Base-by-base conservation (phyloP, 495 filamentous ascomycete species). In the Pseudotulostoma volvatum region DNA sequence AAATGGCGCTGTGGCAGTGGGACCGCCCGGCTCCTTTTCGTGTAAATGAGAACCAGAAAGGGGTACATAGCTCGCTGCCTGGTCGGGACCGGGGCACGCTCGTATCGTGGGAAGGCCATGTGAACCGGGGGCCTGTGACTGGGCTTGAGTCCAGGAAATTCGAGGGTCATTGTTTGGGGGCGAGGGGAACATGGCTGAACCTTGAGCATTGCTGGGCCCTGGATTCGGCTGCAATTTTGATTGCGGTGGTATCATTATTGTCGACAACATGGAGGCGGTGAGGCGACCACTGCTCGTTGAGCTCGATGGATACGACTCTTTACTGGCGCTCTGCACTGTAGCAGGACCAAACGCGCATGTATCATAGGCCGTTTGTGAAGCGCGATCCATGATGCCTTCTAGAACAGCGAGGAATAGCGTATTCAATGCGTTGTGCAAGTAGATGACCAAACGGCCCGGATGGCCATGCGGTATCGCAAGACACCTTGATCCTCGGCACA, bases 1-100 rank as follows among this genome's bases (percentile, higher is more conserved):
- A 53, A 79, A 85, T 4, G 49, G 70, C 36, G 56, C 74, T 55
- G 55, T 83, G 23, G 61, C 64, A 18, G 61, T 68, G 5, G 62
- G 64, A n/a, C 55, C 59, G 7, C 73, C 57, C 44, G 68, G 19
- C 43, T 50, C 41, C 48, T 49, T 36, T 20, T 55, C 53, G 34
- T 59, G 5, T 5, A 28, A 11, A 28, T 5, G 23, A 28, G 11
- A 5, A 28, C 23, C 23, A 28, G 23, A 5, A 28, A 11, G 5
- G 5, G 23, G 23, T 11, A 11, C 23, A 11, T 28, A 28, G 23
- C 11, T 28, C 5, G 23, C 5, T 5, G 23, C 5, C 23, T 28
- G 23, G 5, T 28, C 11, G 11, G 5, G 23, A 28, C 5, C 23
- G 5, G 5, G 23, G 11, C 5, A 5, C 23, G 23, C 23, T 11